These are phyloP conservation scores for Otatea glauca DNA, from an alignment of 176 grass and related monocot species.

Conservation along the genomic window DNA sequence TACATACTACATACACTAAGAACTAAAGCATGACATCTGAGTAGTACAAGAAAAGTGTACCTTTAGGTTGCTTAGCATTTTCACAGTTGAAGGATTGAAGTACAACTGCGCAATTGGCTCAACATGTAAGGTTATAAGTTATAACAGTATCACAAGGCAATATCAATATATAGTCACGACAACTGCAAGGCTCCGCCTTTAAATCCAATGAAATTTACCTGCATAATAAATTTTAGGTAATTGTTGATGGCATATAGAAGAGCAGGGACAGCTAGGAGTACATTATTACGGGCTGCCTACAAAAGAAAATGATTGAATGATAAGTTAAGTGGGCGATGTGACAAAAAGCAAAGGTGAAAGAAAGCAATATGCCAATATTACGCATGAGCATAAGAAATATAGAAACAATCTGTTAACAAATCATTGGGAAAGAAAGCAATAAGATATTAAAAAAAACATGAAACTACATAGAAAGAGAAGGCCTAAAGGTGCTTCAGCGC, in stretches of 20 bases:
- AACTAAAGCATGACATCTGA: slow-evolving; percentile 32
- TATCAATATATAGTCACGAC: slow-evolving; percentile 29
- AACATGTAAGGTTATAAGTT: slow-evolving; percentile 35
- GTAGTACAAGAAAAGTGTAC: slow-evolving; percentile 44
- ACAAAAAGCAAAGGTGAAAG: slow-evolving; percentile 3
- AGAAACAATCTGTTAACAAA: neutral
- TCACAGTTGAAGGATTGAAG: slow-evolving; percentile 97
- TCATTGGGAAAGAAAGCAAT: neutral
- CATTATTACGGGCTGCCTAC: slow-evolving; percentile 95
- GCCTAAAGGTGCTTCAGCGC: neutral
- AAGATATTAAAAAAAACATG: neutral
- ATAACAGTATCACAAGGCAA: slow-evolving; percentile 35
- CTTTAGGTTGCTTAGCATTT: slow-evolving; percentile 99
- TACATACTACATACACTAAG: neutral
- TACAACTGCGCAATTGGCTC: slow-evolving; percentile 75
- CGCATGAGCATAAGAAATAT: neutral
- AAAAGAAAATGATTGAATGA: slow-evolving; percentile 41
- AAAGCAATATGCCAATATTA: neutral
- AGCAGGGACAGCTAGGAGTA: slow-evolving; percentile 90
- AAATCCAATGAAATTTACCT: slow-evolving; percentile 60
- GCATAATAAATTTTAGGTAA: slow-evolving; percentile 99
- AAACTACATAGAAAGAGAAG: slow-evolving; percentile 11
- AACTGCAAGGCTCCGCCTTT: slow-evolving; percentile 6
- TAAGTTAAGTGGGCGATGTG: slow-evolving; percentile 23
- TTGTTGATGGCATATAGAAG: slow-evolving; percentile 98